A percentile compares a stretch with the other conserved stretches of the same genome.
Evolutionary conservation across 495 filamentous ascomycete genomes (phyloP).

Genomic region (Cercophora scortea): DNA sequence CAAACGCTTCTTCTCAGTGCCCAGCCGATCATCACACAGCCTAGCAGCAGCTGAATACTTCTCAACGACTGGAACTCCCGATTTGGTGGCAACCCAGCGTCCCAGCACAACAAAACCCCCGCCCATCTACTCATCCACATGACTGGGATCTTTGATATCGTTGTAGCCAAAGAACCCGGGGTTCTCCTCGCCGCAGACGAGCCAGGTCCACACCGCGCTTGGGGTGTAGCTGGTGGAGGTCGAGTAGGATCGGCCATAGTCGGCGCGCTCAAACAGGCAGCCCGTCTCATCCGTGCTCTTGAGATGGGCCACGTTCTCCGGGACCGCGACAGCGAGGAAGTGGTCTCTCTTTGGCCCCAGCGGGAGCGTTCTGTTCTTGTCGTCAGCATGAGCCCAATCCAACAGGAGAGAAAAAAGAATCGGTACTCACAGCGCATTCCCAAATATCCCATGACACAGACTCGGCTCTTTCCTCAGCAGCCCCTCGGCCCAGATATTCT

Average conservation of each 20-base stretch:
- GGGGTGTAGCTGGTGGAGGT: constrained; percentile 21
- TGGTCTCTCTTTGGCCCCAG: constrained; percentile 26
- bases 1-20: too few relatives aligned
- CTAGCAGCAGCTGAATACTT: too few relatives aligned
- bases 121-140: too few relatives aligned
- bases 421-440: constrained; percentile 45
- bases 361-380: constrained; percentile 17
- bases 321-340: constrained; percentile 45
- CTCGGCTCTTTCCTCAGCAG: constrained; percentile 55
- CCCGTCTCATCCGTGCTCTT: constrained; percentile 27
- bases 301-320: constrained; percentile 41
- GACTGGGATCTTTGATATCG: constrained; percentile 9
- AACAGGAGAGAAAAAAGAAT: neutral
- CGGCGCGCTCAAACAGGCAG: constrained; percentile 19
- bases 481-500: constrained; percentile 43
- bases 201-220: constrained; percentile 22
- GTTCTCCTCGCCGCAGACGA: constrained; percentile 9
- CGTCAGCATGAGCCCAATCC: neutral
- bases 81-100: too few relatives aligned
- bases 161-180: constrained; percentile 19
- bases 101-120: too few relatives aligned
- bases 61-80: too few relatives aligned
- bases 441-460: constrained; percentile 57
- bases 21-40: too few relatives aligned
- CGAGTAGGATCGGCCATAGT: constrained; percentile 21